Percentiles rank a stretch among this genome's conserved stretches.
phyloP scores from a whole-genome alignment of 106 monocot species.

The Dioscorea zingiberensis region DNA sequence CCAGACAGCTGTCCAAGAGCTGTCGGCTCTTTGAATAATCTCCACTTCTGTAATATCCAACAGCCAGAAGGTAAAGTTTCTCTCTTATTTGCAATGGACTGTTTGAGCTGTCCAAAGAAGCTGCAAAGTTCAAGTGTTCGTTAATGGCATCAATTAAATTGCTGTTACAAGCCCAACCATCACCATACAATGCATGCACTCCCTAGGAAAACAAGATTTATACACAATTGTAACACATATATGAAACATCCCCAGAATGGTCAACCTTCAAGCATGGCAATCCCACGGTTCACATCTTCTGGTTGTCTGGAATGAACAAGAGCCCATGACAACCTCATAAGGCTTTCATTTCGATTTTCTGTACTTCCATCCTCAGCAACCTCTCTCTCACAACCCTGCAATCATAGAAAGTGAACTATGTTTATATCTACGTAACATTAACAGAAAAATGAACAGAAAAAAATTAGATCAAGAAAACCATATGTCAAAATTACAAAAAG shows the following conservation, averaged over 20 bases:
- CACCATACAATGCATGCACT: neutral
- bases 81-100: slow-evolving; percentile 76
- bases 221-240: neutral
- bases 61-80: slow-evolving; percentile 85
- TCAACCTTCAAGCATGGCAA: slow-evolving; percentile 95
- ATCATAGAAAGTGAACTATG: too few species aligned
- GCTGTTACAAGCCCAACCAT: neutral
- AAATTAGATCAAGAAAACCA: too few species aligned
- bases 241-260: neutral
- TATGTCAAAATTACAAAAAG: too few species aligned
- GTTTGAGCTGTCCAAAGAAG: slow-evolving; percentile 55
- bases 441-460: too few species aligned
- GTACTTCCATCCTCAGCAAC: slow-evolving; percentile 41
- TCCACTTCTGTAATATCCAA: slow-evolving; percentile 80
- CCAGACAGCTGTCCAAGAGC: slow-evolving; percentile 69
- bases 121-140: slow-evolving; percentile 27
- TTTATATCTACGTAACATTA: too few species aligned
- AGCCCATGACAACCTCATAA: slow-evolving; percentile 96
- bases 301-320: slow-evolving; percentile 91
- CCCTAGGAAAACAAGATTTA: neutral
- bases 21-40: slow-evolving; percentile 81
- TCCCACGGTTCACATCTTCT: slow-evolving; percentile 93
- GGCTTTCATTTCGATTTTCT: slow-evolving; percentile 66
- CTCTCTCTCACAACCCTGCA: slow-evolving; percentile 85
- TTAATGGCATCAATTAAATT: too few species aligned